phyloP scores from a whole-genome alignment of 371 early-diverging fungal genomes.

The Mucor saturninus region DNA sequence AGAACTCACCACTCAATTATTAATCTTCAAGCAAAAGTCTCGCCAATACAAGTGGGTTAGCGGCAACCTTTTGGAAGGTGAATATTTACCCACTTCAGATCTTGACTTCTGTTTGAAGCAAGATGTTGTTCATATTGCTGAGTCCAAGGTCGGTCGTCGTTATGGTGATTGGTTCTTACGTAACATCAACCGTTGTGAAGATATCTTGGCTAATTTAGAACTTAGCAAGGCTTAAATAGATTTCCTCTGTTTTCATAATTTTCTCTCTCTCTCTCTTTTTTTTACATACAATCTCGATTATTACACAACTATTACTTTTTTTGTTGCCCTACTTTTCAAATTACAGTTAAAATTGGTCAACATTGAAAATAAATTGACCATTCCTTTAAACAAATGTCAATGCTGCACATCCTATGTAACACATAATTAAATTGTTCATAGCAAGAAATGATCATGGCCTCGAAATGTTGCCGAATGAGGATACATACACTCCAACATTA shows the following conservation, averaged over 20 bases:
- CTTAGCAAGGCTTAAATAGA: conserved; percentile 38
- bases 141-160: conserved; percentile 90
- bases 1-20: conserved; percentile 81
- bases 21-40: conserved; percentile 92
- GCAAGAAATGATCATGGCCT: no score
- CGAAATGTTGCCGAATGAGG: no score
- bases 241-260: not conserved
- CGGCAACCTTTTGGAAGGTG: conserved; percentile 80
- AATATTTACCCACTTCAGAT: conserved; percentile 80
- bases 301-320: not conserved
- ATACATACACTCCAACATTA: no score
- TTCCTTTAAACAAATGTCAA: not conserved
- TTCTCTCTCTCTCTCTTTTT: not conserved
- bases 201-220: conserved; percentile 60
- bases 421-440: no score
- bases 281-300: conserved; percentile 4
- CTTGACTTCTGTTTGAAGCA: conserved; percentile 91
- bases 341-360: not conserved
- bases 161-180: conserved; percentile 96
- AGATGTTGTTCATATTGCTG: conserved; percentile 93
- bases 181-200: conserved; percentile 86
- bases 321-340: not conserved
- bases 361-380: not conserved
- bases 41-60: conserved; percentile 84
- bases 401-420: no score